Percentiles rank a stretch among this genome's conserved stretches.
Evolutionary conservation across 176 grass and related monocot species (phyloP).

Genomic region (Juncus effusus): DNA sequence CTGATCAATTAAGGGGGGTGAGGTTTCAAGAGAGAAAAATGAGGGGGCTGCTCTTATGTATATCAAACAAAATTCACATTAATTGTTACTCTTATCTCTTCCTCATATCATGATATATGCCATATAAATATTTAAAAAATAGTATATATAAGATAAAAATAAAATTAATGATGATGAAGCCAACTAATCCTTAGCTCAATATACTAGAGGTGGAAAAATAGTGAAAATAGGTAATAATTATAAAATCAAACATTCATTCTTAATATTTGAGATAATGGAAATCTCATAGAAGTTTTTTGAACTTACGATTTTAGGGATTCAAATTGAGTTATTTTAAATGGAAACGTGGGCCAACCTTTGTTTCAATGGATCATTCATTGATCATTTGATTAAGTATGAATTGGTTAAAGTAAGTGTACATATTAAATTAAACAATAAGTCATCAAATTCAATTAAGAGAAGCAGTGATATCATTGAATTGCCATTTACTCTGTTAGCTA

Average conservation of each 20-base stretch:
- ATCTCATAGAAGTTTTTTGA: too few relatives aligned
- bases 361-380: too few relatives aligned
- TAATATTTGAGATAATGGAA: too few relatives aligned
- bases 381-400: slow-evolving; percentile 44
- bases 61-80: slow-evolving; percentile 61
- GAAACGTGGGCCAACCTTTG: too few relatives aligned
- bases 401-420: slow-evolving; percentile 39
- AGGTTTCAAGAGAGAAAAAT: slow-evolving; percentile 34
- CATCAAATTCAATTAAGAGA: slow-evolving; percentile 38
- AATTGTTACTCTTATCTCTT: slow-evolving; percentile 54
- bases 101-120: slow-evolving; percentile 36
- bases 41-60: slow-evolving; percentile 41
- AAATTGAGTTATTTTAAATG: too few relatives aligned
- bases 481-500: slow-evolving; percentile 50
- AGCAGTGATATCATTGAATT: slow-evolving; percentile 50
- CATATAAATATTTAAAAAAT: slow-evolving; percentile 19
- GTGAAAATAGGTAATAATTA: too few relatives aligned
- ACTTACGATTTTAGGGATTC: too few relatives aligned
- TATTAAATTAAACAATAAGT: slow-evolving; percentile 21
- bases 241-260: too few relatives aligned
- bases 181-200: too few relatives aligned
- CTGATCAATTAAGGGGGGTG: slow-evolving; percentile 9
- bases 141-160: too few relatives aligned
- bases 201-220: too few relatives aligned
- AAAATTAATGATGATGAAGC: too few relatives aligned